These are phyloP conservation scores for Zygoascus tannicola DNA, from an alignment of 805 yeast genomes.

Conservation along the genomic window DNA sequence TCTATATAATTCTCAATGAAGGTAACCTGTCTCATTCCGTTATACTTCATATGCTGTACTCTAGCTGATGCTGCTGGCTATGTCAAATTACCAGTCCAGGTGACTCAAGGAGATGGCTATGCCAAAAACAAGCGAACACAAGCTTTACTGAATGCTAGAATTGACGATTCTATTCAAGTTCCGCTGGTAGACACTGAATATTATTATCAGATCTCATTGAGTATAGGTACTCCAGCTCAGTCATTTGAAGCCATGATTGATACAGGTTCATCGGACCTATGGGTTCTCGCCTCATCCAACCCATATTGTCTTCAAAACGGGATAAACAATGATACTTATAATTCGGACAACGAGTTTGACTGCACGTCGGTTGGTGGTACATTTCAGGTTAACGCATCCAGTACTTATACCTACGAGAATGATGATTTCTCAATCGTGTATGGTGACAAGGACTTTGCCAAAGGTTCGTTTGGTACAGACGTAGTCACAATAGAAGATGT, in stretches of 20 bases:
- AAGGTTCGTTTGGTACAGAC: background rate
- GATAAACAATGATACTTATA: conserved; percentile 4
- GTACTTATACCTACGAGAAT: background rate
- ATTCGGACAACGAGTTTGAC: conserved; percentile 2
- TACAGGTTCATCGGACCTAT: conserved; percentile 64
- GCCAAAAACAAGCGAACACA: background rate
- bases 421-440: background rate
- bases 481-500: background rate
- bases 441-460: background rate
- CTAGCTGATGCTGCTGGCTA: background rate
- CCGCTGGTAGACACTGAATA: background rate
- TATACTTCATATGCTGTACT: too few species aligned
- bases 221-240: conserved; percentile 53
- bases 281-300: conserved; percentile 34
- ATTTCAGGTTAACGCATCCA: background rate
- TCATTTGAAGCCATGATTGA: conserved; percentile 47
- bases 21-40: too few species aligned
- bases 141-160: background rate
- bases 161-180: background rate
- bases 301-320: conserved; percentile 9
- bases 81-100: background rate
- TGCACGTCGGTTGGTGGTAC: background rate
- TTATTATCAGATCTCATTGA: conserved; percentile 14
- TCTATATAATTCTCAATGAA: too few species aligned
- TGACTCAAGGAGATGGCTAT: background rate